These are phyloP conservation scores for Adiantum capillusveneris DNA, from an alignment of 75 land plant species.

Conservation along the genomic window DNA sequence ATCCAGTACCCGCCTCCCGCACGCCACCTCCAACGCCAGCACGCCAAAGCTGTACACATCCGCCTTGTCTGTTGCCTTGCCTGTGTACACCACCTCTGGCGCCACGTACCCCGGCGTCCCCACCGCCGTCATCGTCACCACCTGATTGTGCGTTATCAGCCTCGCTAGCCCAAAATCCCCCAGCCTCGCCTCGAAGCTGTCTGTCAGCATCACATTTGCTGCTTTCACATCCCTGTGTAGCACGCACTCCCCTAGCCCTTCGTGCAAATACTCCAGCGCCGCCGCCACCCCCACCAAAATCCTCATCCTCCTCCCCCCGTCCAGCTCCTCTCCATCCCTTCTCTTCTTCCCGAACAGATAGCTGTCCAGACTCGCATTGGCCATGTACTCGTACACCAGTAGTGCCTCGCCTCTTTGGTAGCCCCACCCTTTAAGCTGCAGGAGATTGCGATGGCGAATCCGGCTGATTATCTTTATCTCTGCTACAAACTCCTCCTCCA, in stretches of 20 bases:
- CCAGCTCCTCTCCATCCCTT: no score
- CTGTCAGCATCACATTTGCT: slow-evolving; percentile 42
- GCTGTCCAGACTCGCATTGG: slow-evolving; percentile 31
- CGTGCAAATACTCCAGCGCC: slow-evolving; percentile 41
- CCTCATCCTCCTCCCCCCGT: not conserved
- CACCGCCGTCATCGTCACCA: slow-evolving; percentile 27
- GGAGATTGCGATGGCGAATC: slow-evolving; percentile 48
- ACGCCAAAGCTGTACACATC: slow-evolving; percentile 34
- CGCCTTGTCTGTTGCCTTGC: no score
- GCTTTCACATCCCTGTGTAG: slow-evolving; percentile 43
- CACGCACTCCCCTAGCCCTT: slow-evolving; percentile 35
- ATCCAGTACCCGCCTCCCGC: slow-evolving; percentile 24
- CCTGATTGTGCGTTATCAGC: slow-evolving; percentile 29
- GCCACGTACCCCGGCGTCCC: no score
- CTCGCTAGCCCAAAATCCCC: slow-evolving; percentile 57
- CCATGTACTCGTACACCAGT: slow-evolving; percentile 44
- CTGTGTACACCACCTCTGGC: no score
- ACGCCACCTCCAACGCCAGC: slow-evolving; percentile 23
- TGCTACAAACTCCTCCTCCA: slow-evolving; percentile 38
- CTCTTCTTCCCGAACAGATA: slow-evolving; percentile 13
- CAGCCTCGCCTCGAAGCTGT: slow-evolving; percentile 33
- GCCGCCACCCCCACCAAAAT: slow-evolving; percentile 25
- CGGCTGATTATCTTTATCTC: slow-evolving; percentile 38
- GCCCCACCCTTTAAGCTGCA: slow-evolving; percentile 50
- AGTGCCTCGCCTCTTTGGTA: slow-evolving; percentile 26